Base-by-base conservation (phyloP, 2,329 filamentous ascomycete species). In the Onygena corvina region DNA sequence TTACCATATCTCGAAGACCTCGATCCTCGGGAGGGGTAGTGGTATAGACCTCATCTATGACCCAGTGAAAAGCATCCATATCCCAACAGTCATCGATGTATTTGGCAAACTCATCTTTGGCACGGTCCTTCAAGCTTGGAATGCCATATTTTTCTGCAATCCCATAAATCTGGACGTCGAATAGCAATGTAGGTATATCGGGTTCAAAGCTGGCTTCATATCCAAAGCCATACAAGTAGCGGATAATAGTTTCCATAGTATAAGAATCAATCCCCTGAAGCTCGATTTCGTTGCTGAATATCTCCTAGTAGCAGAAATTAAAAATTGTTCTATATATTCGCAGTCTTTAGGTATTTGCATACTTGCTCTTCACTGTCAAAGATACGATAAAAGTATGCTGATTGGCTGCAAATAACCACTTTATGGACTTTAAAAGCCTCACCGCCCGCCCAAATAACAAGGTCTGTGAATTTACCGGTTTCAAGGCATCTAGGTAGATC, bases 131-230 rank as follows among this genome's bases (percentile, higher is more conserved):
- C 2, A 61, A 48, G 14, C 35, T 35, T 1, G 52, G 47, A 21
- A 61, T 44, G 3, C 20, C 49, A 31, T 61, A 62, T 52, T 59
- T 63, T 29, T 61, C 58, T 4, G 52, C 56, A 14, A 59, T 40
- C 21, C 56, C 49, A 44, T 60, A 62, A 4, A 61, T 50, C 36
- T 54, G 56, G 36, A 55, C 50, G 49, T 59, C 50, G 16, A 61
- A 57, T 6, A 58, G 35, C 52, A 60, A 57, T 8, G 56, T 52
- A 8, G 55, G 58, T 11, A 46, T 44, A 29, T n/a, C 50, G 38
- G 20, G 21, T 20, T n/a, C 8, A 18, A 16, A 4, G 12, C 30
- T 33, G 12, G 9, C 14, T 12, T 2, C 30, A n/a, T 40, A 40
- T 3, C 21, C 16, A 20, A 40, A 40, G 8, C 35, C 35, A 25